Conservation (phyloP, 2,329 filamentous ascomycete genomes). For the Hymenoscyphus salicellus region DNA sequence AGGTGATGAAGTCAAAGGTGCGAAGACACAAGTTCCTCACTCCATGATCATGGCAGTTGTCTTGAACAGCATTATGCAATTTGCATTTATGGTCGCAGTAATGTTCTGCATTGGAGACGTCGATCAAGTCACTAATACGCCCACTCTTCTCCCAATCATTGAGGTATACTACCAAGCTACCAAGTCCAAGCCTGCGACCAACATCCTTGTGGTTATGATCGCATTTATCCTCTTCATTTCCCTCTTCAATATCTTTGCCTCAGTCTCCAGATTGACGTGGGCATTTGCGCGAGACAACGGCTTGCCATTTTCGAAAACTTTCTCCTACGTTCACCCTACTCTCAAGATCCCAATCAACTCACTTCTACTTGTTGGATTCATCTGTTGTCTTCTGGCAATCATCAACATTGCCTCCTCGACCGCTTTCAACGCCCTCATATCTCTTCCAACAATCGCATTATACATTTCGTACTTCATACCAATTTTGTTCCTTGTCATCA, state of each 20-base stretch:
- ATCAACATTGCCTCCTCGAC: slow-evolving; percentile 50
- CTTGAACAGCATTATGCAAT: slow-evolving; percentile 47
- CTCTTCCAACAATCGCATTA: slow-evolving; percentile 26
- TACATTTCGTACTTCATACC: slow-evolving; percentile 18
- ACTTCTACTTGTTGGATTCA: slow-evolving; percentile 15
- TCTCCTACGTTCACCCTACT: slow-evolving; percentile 18
- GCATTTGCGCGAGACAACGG: slow-evolving; percentile 44
- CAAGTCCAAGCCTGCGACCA: slow-evolving; percentile 42
- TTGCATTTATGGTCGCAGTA: slow-evolving; percentile 36
- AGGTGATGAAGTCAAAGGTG: slow-evolving; percentile 41
- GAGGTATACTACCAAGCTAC: slow-evolving; percentile 49
- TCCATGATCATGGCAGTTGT: slow-evolving; percentile 42
- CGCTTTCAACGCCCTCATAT: slow-evolving; percentile 51
- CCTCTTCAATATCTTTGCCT: slow-evolving; percentile 29
- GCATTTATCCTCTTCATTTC: slow-evolving; percentile 10
- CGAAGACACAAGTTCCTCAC: slow-evolving; percentile 43
- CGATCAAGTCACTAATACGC: slow-evolving; percentile 37
- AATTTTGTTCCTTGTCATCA: slow-evolving; percentile 13
- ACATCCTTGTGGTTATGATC: slow-evolving; percentile 45
- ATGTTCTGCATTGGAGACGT: slow-evolving; percentile 38
- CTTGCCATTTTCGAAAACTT: slow-evolving; percentile 34
- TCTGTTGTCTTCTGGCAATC: slow-evolving; percentile 17
- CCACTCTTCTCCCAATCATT: slow-evolving; percentile 47
- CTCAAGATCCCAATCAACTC: slow-evolving; percentile 41
- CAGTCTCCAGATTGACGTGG: slow-evolving; percentile 39